Evolutionary conservation across 2,329 filamentous ascomycete genomes (phyloP).

Genomic region (Paracorniculantispora psalliotae): DNA sequence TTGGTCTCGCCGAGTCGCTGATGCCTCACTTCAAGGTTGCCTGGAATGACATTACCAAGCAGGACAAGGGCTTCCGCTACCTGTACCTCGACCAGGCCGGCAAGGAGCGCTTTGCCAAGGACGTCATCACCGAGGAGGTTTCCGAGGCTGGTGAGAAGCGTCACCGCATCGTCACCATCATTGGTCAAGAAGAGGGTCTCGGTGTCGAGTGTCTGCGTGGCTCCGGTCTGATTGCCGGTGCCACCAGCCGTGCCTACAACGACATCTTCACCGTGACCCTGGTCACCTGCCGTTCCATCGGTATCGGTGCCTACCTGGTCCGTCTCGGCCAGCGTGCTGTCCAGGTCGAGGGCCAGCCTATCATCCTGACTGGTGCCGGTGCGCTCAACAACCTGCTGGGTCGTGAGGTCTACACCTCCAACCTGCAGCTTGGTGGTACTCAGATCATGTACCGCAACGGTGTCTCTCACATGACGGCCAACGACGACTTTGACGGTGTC

Average conservation of each 20-base stretch:
- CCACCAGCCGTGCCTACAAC: conserved; percentile 93
- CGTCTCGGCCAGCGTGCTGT: conserved; percentile 97
- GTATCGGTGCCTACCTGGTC: conserved; percentile 98
- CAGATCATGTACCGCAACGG: conserved; percentile 99
- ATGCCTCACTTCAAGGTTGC: conserved; percentile 97
- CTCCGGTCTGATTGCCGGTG: conserved; percentile 96
- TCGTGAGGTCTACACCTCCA: conserved; percentile 97
- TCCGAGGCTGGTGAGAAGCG: conserved; percentile 82
- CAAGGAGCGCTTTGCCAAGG: conserved; percentile 79
- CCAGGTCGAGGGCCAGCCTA: conserved; percentile 97
- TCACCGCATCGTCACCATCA: conserved; percentile 88
- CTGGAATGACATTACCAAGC: conserved; percentile 81
- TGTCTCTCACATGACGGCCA: conserved; percentile 97
- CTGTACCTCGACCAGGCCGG: conserved; percentile 84
- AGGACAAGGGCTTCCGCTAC: conserved; percentile 91
- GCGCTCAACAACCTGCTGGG: conserved; percentile 98
- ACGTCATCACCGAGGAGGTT: conserved; percentile 73
- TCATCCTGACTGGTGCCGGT: conserved; percentile 94
- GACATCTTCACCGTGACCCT: conserved; percentile 98
- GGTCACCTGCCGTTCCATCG: conserved; percentile 95
- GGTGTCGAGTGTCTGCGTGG: conserved; percentile 97
- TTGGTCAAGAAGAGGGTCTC: conserved; percentile 90
- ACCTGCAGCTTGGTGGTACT: conserved; percentile 98
- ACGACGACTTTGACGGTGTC: conserved; percentile 95
- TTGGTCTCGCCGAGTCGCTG: conserved; percentile 93